Percentiles rank a stretch among this genome's conserved stretches.
Evolutionary conservation across 108 stramenopile genomes (phyloP).

Genomic region (Ochromonas danica): DNA sequence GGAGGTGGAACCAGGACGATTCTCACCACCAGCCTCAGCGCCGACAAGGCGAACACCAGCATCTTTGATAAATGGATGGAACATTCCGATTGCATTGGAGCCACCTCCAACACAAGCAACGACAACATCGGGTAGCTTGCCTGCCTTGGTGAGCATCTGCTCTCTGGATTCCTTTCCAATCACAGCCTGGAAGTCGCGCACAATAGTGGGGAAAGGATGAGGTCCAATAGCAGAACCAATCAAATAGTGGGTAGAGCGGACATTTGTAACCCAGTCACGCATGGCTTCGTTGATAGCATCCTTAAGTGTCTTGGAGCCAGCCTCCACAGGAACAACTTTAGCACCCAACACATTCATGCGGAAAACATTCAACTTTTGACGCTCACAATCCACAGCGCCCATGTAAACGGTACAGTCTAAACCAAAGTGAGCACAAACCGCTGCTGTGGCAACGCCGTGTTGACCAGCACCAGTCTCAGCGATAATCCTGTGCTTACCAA

Average conservation of each 20-base stretch:
- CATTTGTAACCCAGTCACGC: constrained; percentile 96
- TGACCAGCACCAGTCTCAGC: constrained; percentile 96
- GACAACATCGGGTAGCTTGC: constrained; percentile 81
- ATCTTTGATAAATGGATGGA: constrained; percentile 82
- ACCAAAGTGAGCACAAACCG: constrained; percentile 88
- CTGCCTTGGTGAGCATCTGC: constrained; percentile 82
- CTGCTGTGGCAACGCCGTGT: constrained; percentile 96
- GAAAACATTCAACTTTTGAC: constrained; percentile 89
- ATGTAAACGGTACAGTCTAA: constrained; percentile 93
- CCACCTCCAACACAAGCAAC: constrained; percentile 95
- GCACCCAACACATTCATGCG: constrained; percentile 95
- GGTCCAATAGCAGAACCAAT: constrained; percentile 95
- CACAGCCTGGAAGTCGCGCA: constrained; percentile 87
- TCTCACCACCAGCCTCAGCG: constrained; percentile 90
- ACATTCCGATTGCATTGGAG: constrained; percentile 92
- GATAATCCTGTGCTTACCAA: constrained; percentile 93
- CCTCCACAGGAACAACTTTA: constrained; percentile 83
- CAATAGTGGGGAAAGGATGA: constrained; percentile 94
- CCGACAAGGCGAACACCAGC: constrained; percentile 77
- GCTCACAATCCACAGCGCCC: constrained; percentile 92
- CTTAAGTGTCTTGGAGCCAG: constrained; percentile 84
- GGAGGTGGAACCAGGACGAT: constrained; percentile 71
- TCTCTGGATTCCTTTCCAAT: constrained; percentile 76
- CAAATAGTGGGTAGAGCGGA: constrained; percentile 87
- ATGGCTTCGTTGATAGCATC: constrained; percentile 98